Evolutionary conservation across 1,284 basidiomycete species (phyloP), one percentile per base, ranked within the genome.

Genomic region (Apiotrichum domesticum): DNA sequence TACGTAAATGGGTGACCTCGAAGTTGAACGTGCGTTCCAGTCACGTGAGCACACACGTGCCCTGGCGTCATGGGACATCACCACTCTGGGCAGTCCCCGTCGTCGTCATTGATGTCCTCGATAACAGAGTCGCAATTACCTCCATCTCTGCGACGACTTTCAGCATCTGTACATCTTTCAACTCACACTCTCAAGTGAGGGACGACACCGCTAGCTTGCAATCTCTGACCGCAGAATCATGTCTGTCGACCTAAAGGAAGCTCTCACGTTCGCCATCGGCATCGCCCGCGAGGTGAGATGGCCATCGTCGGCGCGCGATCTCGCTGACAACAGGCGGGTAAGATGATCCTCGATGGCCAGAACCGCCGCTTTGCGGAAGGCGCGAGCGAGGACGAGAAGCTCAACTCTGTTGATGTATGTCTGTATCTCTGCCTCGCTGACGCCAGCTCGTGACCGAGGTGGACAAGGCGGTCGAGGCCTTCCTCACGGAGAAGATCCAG

Each of bases 381-480:
- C 34, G 79, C 80, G 9, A 80, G 81, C 65, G 80, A 90, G 52
- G 84, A 84, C 64, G 86, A 90, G 80, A 95, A 94, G 82, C 87
- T 88, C 75, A 94, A 94, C 72, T 85, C 88, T 8, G 90, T 92
- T 14, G 91, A 94, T 76, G 74, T 78, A 59, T 55, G 72, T 29
- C 13, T 9, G 7, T 5, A 32, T 1, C 11, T 15, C 8, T 10
- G 7, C 9, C 6, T 7, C 35, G 40, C 52, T 61, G 46, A 14
- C 61, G 65, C 51, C 46, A 75, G 73, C 81, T 97, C 41, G 95
- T 98, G n/a, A 98, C 95, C 0, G 89, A 97, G 77, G 96, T 91
- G 68, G 94, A 98, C 76, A 88, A 96, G 59, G 85, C 82, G 41
- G 92, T 96, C 11, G 94, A 98, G 74, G 85, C 88, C 63, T 80